These are phyloP conservation scores for Chlorella sp. DNA, from an alignment of 139 green algal genomes.

Conservation along the genomic window DNA sequence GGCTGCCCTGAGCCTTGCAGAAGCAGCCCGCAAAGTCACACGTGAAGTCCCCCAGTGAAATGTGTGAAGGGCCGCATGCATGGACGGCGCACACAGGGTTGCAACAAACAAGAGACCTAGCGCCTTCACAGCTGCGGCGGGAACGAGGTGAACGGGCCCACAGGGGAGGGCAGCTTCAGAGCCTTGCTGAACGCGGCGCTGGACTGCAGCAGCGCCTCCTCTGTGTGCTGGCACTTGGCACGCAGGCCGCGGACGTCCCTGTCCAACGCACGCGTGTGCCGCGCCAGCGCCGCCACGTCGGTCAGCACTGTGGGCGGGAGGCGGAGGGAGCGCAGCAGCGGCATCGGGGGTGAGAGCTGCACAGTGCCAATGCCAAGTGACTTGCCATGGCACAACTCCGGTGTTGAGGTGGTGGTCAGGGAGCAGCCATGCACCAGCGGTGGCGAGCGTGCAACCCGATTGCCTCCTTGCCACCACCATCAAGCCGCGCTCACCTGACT, in stretches of 20 bases:
- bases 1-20: too few species aligned
- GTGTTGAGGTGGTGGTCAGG: too few species aligned
- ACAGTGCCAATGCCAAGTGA: too few species aligned
- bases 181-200: slow-evolving; percentile 3
- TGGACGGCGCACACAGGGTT: too few species aligned
- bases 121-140: slow-evolving; percentile 16
- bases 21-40: too few species aligned
- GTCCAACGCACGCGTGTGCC: slow-evolving; percentile 30
- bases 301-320: background rate
- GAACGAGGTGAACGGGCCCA: slow-evolving; percentile 29
- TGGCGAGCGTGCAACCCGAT: background rate
- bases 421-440: background rate
- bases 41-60: too few species aligned
- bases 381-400: too few species aligned
- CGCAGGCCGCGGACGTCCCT: slow-evolving; percentile 9
- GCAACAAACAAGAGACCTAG: too few species aligned
- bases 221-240: background rate
- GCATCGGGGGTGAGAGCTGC: too few species aligned
- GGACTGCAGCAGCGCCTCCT: slow-evolving; percentile 26
- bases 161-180: slow-evolving; percentile 3
- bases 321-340: too few species aligned
- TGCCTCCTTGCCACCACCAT: background rate
- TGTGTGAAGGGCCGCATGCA: too few species aligned
- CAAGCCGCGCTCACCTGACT: background rate
- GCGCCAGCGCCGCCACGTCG: slow-evolving; percentile 19